phyloP scores from a whole-genome alignment of 495 filamentous ascomycete genomes.

The Xylaria castorea region DNA sequence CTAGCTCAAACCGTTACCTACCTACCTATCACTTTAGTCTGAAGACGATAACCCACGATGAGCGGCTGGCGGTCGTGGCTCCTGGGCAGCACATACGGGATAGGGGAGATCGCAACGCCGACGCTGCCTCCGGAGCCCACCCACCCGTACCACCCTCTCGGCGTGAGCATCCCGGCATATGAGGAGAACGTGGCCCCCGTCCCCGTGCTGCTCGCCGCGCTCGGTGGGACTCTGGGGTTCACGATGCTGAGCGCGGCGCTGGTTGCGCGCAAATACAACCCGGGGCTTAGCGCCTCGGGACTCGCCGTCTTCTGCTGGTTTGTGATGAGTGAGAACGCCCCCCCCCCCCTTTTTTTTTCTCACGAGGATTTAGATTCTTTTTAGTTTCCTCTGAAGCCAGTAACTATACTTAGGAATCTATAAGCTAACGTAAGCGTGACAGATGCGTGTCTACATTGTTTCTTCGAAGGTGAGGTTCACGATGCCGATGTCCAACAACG shows the following conservation, averaged over 20 bases:
- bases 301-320: slow-evolving; percentile 65
- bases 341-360: no score
- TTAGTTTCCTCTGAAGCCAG: neutral
- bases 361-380: neutral
- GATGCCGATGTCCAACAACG: neutral
- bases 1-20: neutral
- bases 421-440: slow-evolving; percentile 22
- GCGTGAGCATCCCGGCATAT: slow-evolving; percentile 66
- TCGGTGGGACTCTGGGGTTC: slow-evolving; percentile 52
- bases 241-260: slow-evolving; percentile 54
- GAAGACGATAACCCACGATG: slow-evolving; percentile 13
- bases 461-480: slow-evolving; percentile 71
- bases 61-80: slow-evolving; percentile 27
- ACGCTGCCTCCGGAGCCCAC: slow-evolving; percentile 26
- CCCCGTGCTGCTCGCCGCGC: slow-evolving; percentile 53
- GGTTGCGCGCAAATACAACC: slow-evolving; percentile 49
- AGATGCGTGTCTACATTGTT: slow-evolving; percentile 71
- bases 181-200: slow-evolving; percentile 56
- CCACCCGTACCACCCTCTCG: slow-evolving; percentile 78
- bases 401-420: neutral
- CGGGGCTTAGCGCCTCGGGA: slow-evolving; percentile 49
- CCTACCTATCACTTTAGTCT: neutral
- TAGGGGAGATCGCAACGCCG: neutral
- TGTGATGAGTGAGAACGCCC: slow-evolving; percentile 52
- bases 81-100: slow-evolving; percentile 7